Base-by-base conservation (phyloP, 768 basidiomycete genomes). In the Lactarius sp. region DNA sequence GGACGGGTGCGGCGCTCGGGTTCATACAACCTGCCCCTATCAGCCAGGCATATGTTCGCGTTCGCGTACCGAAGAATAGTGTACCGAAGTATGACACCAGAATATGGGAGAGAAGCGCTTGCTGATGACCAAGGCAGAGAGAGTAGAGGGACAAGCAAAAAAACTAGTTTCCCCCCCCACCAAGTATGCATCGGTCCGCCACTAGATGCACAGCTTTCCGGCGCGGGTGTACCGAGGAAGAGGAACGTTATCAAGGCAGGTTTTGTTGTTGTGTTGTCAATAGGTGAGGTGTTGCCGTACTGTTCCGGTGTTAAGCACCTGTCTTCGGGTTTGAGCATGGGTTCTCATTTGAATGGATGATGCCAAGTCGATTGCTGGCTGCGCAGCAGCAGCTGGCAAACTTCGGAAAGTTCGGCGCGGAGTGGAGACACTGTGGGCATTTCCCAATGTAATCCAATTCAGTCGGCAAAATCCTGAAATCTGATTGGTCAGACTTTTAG, bases 371-470 rank as follows among this genome's bases (percentile, higher is more conserved):
- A 20, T 37, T 34, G 37, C 31, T 59, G 9, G 36, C 27, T 46
- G 56, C 27, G 27, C 14, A 2, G 12, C 12, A 46, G 20, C 31
- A 58, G 62, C 57, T 53, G 62, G 62, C 58, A 50, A n/a, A 44
- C 10, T 60, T 64, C 63, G 63, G 63, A 64, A 50, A 41, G 12
- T 39, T 50, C 63, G 63, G 63, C 20, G 18, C 63, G 62, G 49
- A 60, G 51, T 31, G n/a, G 34, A 36, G n/a, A n/a, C n/a, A n/a
- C n/a, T n/a, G n/a, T n/a, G n/a, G n/a, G n/a, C n/a, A n/a, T n/a
- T n/a, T n/a, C n/a, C n/a, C n/a, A n/a, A n/a, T n/a, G n/a, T n/a
- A n/a, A n/a, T n/a, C n/a, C n/a, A n/a, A n/a, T n/a, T n/a, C n/a
- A n/a, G n/a, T n/a, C n/a, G n/a, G n/a, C n/a, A n/a, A n/a, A n/a